Evolutionary conservation across 1,284 basidiomycete genomes (phyloP), one percentile per base, ranked within the genome.

Genomic region (Irpex sp.): DNA sequence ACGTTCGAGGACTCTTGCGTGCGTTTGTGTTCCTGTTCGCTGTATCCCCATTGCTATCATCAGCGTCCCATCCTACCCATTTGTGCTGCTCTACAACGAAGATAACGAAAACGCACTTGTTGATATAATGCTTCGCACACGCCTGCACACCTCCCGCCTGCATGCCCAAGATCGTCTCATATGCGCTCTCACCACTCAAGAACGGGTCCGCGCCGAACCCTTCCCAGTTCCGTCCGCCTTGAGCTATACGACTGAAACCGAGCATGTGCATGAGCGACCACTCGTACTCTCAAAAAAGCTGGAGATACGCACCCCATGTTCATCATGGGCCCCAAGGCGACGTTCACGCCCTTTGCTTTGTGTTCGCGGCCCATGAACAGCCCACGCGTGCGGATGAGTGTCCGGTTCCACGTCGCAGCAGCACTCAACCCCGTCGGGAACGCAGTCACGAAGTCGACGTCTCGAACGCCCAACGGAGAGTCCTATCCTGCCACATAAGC

Each of bases 161-260:
- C 73, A 93, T 75, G 1, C 92, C 91, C 21, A 87, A 72, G 63
- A 93, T 82, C 2, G 88, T 92, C 72, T 89, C 85, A 63, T 86
- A 90, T 0, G 89, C 84, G 0, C 83, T 82, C 71, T 88, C 88
- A 16, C 90, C 87, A 56, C 82, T 72, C 48, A 94, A 76, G 75
- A 86, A 94, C 0, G 91, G 90, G 70, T 91, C 88, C 16, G 81
- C 86, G 54, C 90, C 87, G 64, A 91, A 93, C 7, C 90, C 90
- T 77, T 95, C 92, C 90, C 90, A 95, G 72, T 91, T 93, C 9
- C 93, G 77, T 0, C 93, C 93, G 3, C 82, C 86, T 65, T 81
- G 77, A 1, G 85, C 80, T 42, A 83, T 72, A 59, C 88, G 83
- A 21, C 67, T 67, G 53, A 19, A 16, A 45, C 12, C 10, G 28